Base-by-base conservation (phyloP, 2,329 filamentous ascomycete species). In the Colletotrichum sp. region DNA sequence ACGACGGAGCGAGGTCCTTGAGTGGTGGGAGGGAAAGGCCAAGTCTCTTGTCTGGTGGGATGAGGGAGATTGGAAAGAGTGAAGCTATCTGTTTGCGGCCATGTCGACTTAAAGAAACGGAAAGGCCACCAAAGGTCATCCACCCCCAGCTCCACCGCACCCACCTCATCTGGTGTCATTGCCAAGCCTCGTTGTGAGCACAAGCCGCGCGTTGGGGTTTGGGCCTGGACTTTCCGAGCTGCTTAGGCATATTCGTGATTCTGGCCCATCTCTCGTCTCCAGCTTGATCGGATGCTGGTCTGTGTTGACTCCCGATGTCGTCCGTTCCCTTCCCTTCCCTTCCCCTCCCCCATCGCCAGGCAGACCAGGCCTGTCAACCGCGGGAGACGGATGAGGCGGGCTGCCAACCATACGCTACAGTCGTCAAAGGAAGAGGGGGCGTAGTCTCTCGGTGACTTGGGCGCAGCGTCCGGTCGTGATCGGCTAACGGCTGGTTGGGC, bases 11-110 rank as follows among this genome's bases (percentile, higher is more conserved):
- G 34, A 24, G 57, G 63, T 64, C 57, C 30, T 57, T 43, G 63
- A 72, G 39, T 30, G 34, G 21, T 16, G 48, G 30, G 48, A 32
- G 4, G 3, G 63, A 61, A 61, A 52, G 39, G 69, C 69, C 60
- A 63, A 67, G 69, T 57, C 32, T 18, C 12, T 72, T 72, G 28
- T 13, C 7, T 28, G n/a, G n/a, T 39, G 12, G n/a, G 52, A 34
- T 52, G 28, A 43, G 66, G 26, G 43, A 57, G 52, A 24, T 36
- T 4, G 24, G 60, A 36, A n/a, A 36, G 34, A 24, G 13, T 24
- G n/a, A 18, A 71, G 73, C 73, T 68, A 75, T 75, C 73, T 75
- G 73, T 75, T 75, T 75, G 73, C 73, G 64, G 73, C 32, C 55
- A 73, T 67, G 69, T 69, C 34, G 10, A 63, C 57, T 63, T 39